Evolutionary conservation across 176 grass and related monocot species (phyloP), one percentile per base, ranked within the genome.

Genomic region (Chloris gayana): DNA sequence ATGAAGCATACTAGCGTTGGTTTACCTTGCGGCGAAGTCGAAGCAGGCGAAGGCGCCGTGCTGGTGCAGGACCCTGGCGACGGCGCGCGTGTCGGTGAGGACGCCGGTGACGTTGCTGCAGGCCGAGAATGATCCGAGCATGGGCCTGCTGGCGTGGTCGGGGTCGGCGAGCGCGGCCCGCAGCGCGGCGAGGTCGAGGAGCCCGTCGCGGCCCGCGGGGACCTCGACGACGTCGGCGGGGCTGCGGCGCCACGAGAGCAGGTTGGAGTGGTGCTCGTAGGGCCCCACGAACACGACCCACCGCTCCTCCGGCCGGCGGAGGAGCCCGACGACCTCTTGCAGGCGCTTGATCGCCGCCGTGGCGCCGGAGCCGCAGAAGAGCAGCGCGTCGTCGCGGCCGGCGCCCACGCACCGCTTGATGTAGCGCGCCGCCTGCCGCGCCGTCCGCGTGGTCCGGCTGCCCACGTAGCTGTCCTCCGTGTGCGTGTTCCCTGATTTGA

Each of bases 211-310:
- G 10, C 86, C 90, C 41, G 85, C 47, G 46, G 90, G 90, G 38
- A 97, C 69, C 67, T 97, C 88, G 0, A 97, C 85, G 21, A 97
- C 90, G 46, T 97, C 88, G 0, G 85, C 93, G 11, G 85, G 74
- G 93, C 87, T 97, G 50, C 71, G 86, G 5, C 93, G 75, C 93
- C 93, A 97, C 7, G 90, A 97, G 3, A 97, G 85, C 51, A 93
- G 90, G 85, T 93, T 97, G 31, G 85, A 97, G 72, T 97, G 93
- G 85, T 97, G 93, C 67, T 97, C 90, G 50, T 88, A 97, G 3
- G 93, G 93, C 17, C 90, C 90, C 4, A 90, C 84, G 63, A 97
- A 97, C 4, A 93, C 87, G 5, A 97, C 88, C 90, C 93, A 97
- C n/a, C 88, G 74, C 69, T 97, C 90, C 69, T 84, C 79, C 24